These are phyloP conservation scores for Penicillium flavigenum DNA, from an alignment of 495 filamentous ascomycete species.

Conservation along the genomic window DNA sequence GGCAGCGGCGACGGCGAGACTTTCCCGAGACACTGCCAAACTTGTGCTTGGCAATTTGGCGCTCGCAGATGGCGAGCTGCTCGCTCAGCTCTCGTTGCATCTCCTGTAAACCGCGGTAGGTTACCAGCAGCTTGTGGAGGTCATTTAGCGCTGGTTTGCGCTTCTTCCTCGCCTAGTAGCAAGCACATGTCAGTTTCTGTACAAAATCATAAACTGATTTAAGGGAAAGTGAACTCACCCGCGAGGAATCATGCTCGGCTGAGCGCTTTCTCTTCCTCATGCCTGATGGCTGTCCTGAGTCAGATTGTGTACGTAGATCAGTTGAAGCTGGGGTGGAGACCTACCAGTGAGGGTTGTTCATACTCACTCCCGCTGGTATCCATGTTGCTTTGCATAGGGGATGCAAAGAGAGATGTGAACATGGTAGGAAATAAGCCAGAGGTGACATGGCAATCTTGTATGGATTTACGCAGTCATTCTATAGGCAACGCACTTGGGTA, in stretches of 20 bases:
- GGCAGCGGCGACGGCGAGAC: background rate
- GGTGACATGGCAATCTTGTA: too few relatives aligned
- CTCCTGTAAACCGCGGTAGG: background rate
- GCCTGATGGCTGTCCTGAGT: background rate
- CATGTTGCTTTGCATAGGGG: background rate
- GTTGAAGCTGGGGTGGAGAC: background rate
- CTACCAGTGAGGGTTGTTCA: background rate
- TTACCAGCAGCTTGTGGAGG: background rate
- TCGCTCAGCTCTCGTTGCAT: background rate
- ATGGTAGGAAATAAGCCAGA: background rate
- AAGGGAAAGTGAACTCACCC: background rate
- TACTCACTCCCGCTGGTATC: background rate
- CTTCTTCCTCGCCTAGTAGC: constrained; percentile 1
- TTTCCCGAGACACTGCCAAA: background rate
- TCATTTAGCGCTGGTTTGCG: background rate
- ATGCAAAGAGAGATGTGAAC: background rate
- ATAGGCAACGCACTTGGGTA: too few relatives aligned
- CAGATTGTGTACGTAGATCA: background rate
- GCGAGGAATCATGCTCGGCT: background rate
- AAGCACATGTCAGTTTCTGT: background rate
- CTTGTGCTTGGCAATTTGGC: background rate
- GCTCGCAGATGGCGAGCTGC: background rate
- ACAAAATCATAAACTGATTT: background rate
- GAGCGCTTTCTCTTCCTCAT: constrained; percentile 4
- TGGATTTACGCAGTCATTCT: background rate